phyloP scores from a whole-genome alignment of 2,329 filamentous ascomycete species.

The Aspergillus glaucus region DNA sequence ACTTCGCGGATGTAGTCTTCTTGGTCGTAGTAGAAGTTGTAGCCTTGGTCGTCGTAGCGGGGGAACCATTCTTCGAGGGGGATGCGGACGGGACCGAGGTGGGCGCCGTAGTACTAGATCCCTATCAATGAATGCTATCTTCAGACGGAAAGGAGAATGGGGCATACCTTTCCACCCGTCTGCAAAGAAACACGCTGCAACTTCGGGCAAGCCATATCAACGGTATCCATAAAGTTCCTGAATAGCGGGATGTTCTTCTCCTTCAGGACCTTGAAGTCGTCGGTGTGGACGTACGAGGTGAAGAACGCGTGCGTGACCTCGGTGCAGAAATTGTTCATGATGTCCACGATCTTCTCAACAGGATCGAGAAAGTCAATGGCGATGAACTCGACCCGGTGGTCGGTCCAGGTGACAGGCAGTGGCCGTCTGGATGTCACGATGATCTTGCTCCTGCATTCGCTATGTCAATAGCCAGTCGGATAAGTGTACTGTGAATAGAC shows the following conservation, averaged over 20 bases:
- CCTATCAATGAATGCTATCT: too few species aligned
- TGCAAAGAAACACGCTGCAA: conserved; percentile 23
- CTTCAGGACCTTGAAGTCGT: conserved; percentile 21
- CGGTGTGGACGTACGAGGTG: conserved; percentile 27
- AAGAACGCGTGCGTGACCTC: conserved; percentile 31
- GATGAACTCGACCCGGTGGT: conserved; percentile 26
- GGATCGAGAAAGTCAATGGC: conserved; percentile 24
- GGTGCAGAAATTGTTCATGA: conserved; percentile 14
- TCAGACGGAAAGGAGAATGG: neutral
- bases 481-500: neutral
- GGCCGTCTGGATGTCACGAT: conserved; percentile 24
- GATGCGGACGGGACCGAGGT: conserved; percentile 18
- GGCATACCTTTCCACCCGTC: conserved; percentile 24
- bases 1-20: conserved; percentile 16
- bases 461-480: neutral
- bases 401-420: conserved; percentile 13
- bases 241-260: conserved; percentile 25
- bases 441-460: conserved; percentile 16
- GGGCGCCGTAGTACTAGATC: conserved; percentile 20
- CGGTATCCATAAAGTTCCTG: conserved; percentile 25
- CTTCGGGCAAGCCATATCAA: conserved; percentile 16
- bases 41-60: conserved; percentile 13
- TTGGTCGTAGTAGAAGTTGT: conserved; percentile 19
- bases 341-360: conserved; percentile 10
- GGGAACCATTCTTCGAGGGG: conserved; percentile 17